These are phyloP conservation scores for Orbilia ellipsospora DNA, from an alignment of 2,329 filamentous ascomycete genomes.

Conservation along the genomic window DNA sequence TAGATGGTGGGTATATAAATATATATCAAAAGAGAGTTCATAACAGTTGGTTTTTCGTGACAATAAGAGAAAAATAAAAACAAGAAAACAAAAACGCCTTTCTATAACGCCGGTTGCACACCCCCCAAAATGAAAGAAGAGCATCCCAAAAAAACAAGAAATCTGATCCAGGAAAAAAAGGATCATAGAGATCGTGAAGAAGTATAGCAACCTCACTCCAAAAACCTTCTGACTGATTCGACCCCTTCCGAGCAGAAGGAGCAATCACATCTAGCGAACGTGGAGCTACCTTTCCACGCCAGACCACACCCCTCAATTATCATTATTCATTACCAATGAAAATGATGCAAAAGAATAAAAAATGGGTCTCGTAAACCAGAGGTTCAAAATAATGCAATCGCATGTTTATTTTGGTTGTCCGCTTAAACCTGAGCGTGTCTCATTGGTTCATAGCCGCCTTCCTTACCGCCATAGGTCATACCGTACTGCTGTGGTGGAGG, in stretches of 20 bases:
- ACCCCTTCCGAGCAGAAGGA: background rate
- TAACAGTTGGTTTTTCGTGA: conserved; percentile 38
- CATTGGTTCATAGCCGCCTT: conserved; percentile 58
- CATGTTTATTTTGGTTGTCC: background rate
- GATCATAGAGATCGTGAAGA: conserved; percentile 33
- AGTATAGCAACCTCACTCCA: background rate
- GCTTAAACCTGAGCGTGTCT: conserved; percentile 56
- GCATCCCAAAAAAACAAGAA: background rate
- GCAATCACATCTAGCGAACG: too few relatives aligned
- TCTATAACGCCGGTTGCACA: conserved; percentile 43
- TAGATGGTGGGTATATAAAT: conserved; percentile 46
- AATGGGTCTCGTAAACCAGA: background rate
- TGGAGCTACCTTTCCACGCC: too few relatives aligned
- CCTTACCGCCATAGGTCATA: conserved; percentile 37
- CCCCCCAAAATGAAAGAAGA: conserved; percentile 4
- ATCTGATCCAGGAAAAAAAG: conserved; percentile 5
- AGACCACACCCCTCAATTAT: conserved; percentile 6
- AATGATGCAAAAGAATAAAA: background rate
- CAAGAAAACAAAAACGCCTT: conserved; percentile 26
- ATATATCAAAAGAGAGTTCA: conserved; percentile 55
- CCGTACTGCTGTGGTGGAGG: conserved; percentile 44
- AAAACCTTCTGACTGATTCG: background rate
- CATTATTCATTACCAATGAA: conserved; percentile 17
- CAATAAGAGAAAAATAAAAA: conserved; percentile 14
- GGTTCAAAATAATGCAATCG: background rate